Percentiles rank a stretch among this genome's conserved stretches.
phyloP scores from a whole-genome alignment of 257 asterid genomes.

The Solanum virginianum region DNA sequence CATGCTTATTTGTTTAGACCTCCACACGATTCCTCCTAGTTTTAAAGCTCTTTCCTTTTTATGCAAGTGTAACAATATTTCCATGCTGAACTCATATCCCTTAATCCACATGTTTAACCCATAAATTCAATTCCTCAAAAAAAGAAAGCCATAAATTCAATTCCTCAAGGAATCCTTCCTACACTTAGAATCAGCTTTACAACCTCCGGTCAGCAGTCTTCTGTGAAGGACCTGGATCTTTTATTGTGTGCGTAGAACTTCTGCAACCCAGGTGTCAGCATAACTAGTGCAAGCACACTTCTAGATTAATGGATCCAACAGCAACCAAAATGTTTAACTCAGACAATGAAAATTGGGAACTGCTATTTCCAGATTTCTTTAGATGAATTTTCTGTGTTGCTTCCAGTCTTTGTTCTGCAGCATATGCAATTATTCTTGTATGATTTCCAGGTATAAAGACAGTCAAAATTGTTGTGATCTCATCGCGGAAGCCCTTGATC shows the following conservation, averaged over 20 bases:
- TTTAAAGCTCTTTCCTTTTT: background rate
- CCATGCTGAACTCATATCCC: background rate
- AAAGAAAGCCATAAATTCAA: background rate
- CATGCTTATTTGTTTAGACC: background rate
- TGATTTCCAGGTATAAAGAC: constrained; percentile 43
- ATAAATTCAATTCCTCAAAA: background rate
- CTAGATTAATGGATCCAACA: background rate
- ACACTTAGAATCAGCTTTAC: background rate
- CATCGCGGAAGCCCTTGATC: constrained; percentile 53
- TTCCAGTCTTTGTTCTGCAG: background rate
- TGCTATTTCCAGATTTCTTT: background rate
- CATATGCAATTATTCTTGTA: background rate
- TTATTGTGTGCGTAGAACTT: background rate
- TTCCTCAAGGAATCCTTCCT: background rate
- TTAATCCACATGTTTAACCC: background rate
- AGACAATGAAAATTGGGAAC: background rate
- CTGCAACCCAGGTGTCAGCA: background rate
- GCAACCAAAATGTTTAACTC: background rate
- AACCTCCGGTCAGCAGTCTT: background rate
- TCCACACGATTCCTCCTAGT: background rate
- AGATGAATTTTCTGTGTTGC: background rate
- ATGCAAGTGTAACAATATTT: background rate
- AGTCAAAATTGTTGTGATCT: constrained; percentile 43
- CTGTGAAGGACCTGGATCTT: background rate
- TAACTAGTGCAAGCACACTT: background rate